Percentiles rank a stretch among this genome's conserved stretches.
These are phyloP conservation scores for Leucocoprinus birnbaumii DNA, from an alignment of 768 basidiomycete species.

Conservation along the genomic window DNA sequence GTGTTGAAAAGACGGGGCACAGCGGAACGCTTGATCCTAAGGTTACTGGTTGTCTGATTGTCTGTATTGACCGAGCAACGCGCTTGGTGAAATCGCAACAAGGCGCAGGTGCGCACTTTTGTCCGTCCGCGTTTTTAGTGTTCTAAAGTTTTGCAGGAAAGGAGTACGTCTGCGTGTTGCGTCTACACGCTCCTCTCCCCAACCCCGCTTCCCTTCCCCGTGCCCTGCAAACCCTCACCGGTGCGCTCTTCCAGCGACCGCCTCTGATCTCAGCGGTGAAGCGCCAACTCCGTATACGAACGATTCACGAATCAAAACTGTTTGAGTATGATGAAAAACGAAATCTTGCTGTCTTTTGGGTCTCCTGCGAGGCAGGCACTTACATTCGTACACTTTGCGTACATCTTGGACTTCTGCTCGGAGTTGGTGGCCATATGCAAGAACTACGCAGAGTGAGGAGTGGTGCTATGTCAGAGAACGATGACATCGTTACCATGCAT, in stretches of 20 bases:
- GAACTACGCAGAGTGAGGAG: constrained; percentile 92
- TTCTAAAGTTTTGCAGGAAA: constrained; percentile 55
- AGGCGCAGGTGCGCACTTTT: constrained; percentile 72
- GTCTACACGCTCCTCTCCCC: constrained; percentile 81
- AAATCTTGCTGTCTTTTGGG: constrained; percentile 97
- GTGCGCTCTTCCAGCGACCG: constrained; percentile 97
- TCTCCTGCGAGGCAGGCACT: constrained; percentile 97
- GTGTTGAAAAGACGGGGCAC: constrained; percentile 98
- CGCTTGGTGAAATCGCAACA: constrained; percentile 98
- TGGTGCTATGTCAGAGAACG: constrained; percentile 96
- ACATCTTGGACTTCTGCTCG: constrained; percentile 89
- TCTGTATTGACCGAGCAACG: constrained; percentile 98
- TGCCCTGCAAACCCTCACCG: constrained; percentile 94
- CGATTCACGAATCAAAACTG: constrained; percentile 93
- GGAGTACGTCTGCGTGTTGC: constrained; percentile 96
- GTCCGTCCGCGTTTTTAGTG: not conserved
- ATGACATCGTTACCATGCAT: constrained; percentile 99
- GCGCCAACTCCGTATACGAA: constrained; percentile 94
- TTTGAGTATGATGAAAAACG: constrained; percentile 97
- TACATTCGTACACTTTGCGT: constrained; percentile 96
- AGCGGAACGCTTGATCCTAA: constrained; percentile 99
- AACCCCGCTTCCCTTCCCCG: constrained; percentile 86
- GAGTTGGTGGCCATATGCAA: constrained; percentile 99
- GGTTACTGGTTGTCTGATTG: constrained; percentile 97
- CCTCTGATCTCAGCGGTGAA: constrained; percentile 99